Base-by-base conservation (phyloP, 495 filamentous ascomycete genomes). In the Chaetomium cochliodes region DNA sequence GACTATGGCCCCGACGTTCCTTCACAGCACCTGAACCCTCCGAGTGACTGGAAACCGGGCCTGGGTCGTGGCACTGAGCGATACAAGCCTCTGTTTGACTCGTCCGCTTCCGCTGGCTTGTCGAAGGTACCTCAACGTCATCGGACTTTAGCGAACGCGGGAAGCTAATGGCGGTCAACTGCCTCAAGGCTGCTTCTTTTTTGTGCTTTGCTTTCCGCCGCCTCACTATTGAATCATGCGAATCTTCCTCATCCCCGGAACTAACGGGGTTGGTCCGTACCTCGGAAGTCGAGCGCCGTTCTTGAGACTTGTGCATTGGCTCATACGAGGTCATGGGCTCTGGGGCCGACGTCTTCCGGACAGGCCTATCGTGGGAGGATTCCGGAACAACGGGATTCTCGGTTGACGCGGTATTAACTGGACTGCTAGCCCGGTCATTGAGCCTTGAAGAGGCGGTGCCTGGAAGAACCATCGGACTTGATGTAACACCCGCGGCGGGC, bases 71-170 rank as follows among this genome's bases (percentile, higher is more conserved):
- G 22, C 61, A 63, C 50, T 73, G 72, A 15, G 63, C 60, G 5
- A 67, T 11, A 56, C 72, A 67, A 13, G 64, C 59, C 16, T 74
- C 67, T 25, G 72, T 66, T 25, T 62, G n/a, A 5, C 49, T 68
- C 44, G 13, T 59, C 22, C 41, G 56, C 25, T 58, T 73, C 6
- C 67, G 71, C 50, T 69, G 69, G 23, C 66, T 78, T 5, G 76
- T 78, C 5, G 77, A 75, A 23, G 79, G 78, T 0, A 81, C 74
- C 52, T 79, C 78, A 18, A 78, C 67, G 42, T 71, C 69, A 8
- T 71, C 68, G 30, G 70, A 64, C 26, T 70, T 68, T 11, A 47
- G 22, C 54, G 70, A 60, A n/a, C 63, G 73, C 18, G 72, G 63
- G n/a, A 82, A 59, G 61, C 66, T 76, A 28, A 82, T 77, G 26